Conservation (phyloP, 2,329 filamentous ascomycete genomes). For the Cercospora citrullina region DNA sequence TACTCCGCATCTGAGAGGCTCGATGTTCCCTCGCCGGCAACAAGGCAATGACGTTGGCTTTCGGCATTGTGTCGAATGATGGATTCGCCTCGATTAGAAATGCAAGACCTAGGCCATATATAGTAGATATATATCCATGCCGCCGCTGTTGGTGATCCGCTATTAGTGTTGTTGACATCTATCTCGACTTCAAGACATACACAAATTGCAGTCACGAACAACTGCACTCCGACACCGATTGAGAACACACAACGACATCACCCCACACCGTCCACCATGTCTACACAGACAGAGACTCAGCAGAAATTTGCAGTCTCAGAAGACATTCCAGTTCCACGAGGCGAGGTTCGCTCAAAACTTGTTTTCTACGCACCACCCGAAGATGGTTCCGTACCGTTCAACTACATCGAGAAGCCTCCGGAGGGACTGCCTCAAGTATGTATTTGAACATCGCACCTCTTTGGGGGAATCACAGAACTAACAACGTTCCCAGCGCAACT, state of each 20-base stretch:
- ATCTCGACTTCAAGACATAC: background rate
- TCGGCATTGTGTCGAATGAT: conserved; percentile 15
- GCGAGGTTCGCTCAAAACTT: conserved; percentile 62
- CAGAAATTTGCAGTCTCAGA: conserved; percentile 30
- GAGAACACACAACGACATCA: background rate
- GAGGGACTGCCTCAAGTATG: conserved; percentile 45
- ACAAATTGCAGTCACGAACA: background rate
- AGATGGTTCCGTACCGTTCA: conserved; percentile 61
- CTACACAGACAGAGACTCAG: conserved; percentile 32
- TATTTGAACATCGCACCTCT: background rate
- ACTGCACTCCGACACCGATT: background rate
- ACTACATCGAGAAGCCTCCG: conserved; percentile 61
- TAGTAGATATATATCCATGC: conserved; percentile 8
- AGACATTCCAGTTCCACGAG: conserved; percentile 51
- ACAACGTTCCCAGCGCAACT: conserved; percentile 63
- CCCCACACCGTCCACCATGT: conserved; percentile 10
- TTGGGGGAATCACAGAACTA: background rate
- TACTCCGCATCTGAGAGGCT: conserved; percentile 8
- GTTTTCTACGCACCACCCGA: conserved; percentile 65
- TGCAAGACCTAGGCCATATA: background rate
- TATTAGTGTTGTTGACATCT: background rate
- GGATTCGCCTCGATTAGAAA: conserved; percentile 18
- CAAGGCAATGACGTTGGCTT: conserved; percentile 15
- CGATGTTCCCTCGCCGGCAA: conserved; percentile 4
- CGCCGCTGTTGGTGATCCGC: background rate